Evolutionary conservation across 106 monocot species (phyloP).

Genomic region (Dendrobium huoshanense): DNA sequence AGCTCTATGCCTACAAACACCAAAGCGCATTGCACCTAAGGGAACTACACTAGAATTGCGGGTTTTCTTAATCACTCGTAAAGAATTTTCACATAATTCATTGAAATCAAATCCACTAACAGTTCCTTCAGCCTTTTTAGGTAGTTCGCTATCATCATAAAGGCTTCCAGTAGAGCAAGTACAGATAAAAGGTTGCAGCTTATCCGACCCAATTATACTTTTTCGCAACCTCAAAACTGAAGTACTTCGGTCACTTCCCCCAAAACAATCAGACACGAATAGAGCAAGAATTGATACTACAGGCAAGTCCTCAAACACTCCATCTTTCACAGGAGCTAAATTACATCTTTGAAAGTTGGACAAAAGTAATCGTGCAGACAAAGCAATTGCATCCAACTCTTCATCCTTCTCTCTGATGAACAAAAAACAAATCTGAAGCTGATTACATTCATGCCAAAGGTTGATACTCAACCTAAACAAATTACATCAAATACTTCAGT

Average conservation of each 20-base stretch:
- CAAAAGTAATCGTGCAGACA: constrained; percentile 66
- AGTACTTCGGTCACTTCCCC: constrained; percentile 73
- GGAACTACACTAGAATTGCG: constrained; percentile 84
- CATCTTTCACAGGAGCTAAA: constrained; percentile 21
- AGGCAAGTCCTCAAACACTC: constrained; percentile 36
- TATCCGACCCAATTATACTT: constrained; percentile 46
- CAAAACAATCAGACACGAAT: constrained; percentile 97
- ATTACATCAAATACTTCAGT: not conserved
- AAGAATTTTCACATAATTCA: constrained; percentile 65
- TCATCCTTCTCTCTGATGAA: constrained; percentile 68
- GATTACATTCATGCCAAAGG: constrained; percentile 1
- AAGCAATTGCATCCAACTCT: constrained; percentile 78
- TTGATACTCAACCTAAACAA: constrained; percentile 6
- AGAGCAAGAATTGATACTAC: constrained; percentile 88
- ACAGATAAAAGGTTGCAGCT: constrained; percentile 81
- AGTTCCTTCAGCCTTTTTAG: constrained; percentile 19
- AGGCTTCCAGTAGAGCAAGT: constrained; percentile 50
- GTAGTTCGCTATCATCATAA: constrained; percentile 21
- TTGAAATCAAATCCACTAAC: constrained; percentile 32
- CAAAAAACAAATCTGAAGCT: constrained; percentile 10
- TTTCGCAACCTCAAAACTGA: constrained; percentile 43
- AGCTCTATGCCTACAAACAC: constrained; percentile 97
- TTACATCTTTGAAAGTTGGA: constrained; percentile 42
- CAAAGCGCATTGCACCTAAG: constrained; percentile 70
- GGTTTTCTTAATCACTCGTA: constrained; percentile 59